These are phyloP conservation scores for Tulasnella sp. DNA, from an alignment of 768 basidiomycete species.

Conservation along the genomic window DNA sequence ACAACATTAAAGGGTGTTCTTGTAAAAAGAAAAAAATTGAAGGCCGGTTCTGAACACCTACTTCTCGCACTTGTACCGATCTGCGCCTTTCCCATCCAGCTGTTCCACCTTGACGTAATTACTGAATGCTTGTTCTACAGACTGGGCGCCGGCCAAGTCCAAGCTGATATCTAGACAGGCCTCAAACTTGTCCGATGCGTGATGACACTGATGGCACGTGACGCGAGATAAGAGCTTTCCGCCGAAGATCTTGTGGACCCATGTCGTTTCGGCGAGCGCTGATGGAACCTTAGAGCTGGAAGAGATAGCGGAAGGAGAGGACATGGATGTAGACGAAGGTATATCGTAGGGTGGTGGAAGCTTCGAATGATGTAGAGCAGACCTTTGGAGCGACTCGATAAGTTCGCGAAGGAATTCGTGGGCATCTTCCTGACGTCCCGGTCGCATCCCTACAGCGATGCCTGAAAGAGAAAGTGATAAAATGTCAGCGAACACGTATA, in stretches of 20 bases:
- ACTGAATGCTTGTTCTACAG: slow-evolving; percentile 59
- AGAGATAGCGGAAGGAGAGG: slow-evolving; percentile 28
- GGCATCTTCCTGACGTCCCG: slow-evolving; percentile 91
- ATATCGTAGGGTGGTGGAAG: slow-evolving; percentile 23
- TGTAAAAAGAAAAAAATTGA: not conserved
- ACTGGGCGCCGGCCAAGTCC: slow-evolving; percentile 60
- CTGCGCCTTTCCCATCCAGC: slow-evolving; percentile 57
- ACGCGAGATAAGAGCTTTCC: slow-evolving; percentile 87
- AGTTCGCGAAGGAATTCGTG: slow-evolving; percentile 96
- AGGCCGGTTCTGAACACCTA: slow-evolving; percentile 41
- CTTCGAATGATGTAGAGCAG: slow-evolving; percentile 60
- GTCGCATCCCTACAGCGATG: slow-evolving; percentile 84
- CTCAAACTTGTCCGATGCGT: slow-evolving; percentile 95
- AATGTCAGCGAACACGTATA: not conserved
- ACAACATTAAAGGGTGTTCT: not conserved
- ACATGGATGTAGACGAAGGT: too few species aligned
- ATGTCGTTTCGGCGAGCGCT: slow-evolving; percentile 72
- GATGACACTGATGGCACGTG: slow-evolving; percentile 63
- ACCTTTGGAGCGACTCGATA: slow-evolving; percentile 82
- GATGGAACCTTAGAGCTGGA: slow-evolving; percentile 43
- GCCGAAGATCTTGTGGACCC: slow-evolving; percentile 92
- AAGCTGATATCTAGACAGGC: slow-evolving; percentile 87
- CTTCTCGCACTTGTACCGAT: slow-evolving; percentile 99
- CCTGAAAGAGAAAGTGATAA: slow-evolving; percentile 33
- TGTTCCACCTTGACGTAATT: slow-evolving; percentile 76